Base-by-base conservation (phyloP, 2,329 filamentous ascomycete species). In the Didymella pinodella region DNA sequence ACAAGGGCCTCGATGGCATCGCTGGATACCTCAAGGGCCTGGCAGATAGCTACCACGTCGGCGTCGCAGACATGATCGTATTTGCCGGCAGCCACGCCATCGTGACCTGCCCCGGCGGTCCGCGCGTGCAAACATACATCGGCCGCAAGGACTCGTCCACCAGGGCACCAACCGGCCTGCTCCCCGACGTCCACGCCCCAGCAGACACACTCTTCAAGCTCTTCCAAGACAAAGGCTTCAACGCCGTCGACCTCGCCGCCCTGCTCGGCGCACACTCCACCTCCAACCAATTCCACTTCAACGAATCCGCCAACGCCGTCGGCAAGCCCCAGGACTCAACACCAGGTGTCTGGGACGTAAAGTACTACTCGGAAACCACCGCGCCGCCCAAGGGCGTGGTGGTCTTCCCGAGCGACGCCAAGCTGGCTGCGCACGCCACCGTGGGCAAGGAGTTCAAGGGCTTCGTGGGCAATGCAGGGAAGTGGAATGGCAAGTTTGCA, bases 1-100 rank as follows among this genome's bases (percentile, higher is more conserved):
- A 85, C 67, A 65, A 59, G 4, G 82, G 81, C 0, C 72, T 85
- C 4, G 59, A 72, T 53, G 69, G 67, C 4, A 80, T 82, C 34
- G 76, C 72, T 3, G 59, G 62, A 4, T 71, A 75, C 50, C 70
- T 79, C 1, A 63, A 68, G 34, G 47, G 57, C 2, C 74, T 80
- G 68, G 77, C 76, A 49, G 62, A 64, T 22, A 72, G 76, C 47
- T 80, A 78, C 53, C 66, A 59, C 14, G 66, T 66, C 34, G 52
- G 61, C 18, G 49, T 57, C 16, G 60, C 48, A 60, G 54, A 48
- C 59, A 61, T 45, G 18, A 43, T 57, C 28, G 54, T 65, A 40
- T 65, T 67, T 32, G 66, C 64, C 4, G 57, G 44, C 48, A 50
- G 57, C 12, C 38, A 60, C 18, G 66, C 57, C 7, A 65, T 65